Evolutionary conservation across 495 filamentous ascomycete species (phyloP), one percentile per base, ranked within the genome.

Genomic region (Aspergillus ostianus): DNA sequence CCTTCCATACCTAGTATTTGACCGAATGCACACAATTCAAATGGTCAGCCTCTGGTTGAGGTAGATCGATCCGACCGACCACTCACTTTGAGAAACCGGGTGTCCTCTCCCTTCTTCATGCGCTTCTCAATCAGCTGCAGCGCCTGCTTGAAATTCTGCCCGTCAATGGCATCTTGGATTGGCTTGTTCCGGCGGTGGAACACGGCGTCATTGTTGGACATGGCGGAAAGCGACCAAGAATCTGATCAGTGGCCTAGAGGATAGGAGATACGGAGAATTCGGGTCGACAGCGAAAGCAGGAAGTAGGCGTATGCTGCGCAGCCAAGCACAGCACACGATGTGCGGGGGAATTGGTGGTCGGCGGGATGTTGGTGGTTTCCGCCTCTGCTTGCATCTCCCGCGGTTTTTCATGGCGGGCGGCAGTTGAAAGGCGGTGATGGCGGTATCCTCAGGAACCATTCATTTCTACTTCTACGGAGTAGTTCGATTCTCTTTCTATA

Each of bases 101-200:
- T 76, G 53, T 82, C 77, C 59, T 86, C 84, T 45, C 84, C 81
- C 59, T 84, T 87, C 66, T 85, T 87, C 47, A 84, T 73, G 47
- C 81, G 80, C 60, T 84, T 85, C 56, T 85, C 82, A 57, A 82
- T 82, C 18, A 85, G 72, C 66, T 84, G 81, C 51, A 86, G 63
- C 18, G 84, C 84, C 65, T 84, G 82, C 67, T 85, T 85, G 67
- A 80, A 72, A 64, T 84, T 79, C 58, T 78, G 77, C 36, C 70
- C 71, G 59, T 85, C 80, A 71, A 87, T 78, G 27, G 82, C 78
- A 72, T 85, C 84, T 64, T 81, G 75, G 52, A 87, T 75, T 60
- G 80, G 76, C 57, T 85, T 80, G 61, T 85, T 82, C 66, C 82
- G 82, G 60, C 83, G 80, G 46, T 82, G 73, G 56, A 77, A 76